These are phyloP conservation scores for Gossypioides kirkii DNA, from an alignment of 345 rosid genomes.

Conservation along the genomic window DNA sequence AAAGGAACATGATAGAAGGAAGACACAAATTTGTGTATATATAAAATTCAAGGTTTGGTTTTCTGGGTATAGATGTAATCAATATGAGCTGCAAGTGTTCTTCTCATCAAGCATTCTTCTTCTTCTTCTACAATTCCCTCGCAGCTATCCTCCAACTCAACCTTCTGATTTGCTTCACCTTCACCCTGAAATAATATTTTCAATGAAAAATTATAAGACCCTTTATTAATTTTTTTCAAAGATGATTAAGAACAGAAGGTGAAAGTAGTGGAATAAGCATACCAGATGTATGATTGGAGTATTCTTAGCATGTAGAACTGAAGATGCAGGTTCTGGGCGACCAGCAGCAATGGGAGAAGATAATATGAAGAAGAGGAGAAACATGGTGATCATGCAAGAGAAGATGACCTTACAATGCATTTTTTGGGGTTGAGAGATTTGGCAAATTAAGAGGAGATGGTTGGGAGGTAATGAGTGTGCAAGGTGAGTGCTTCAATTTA, in stretches of 20 bases:
- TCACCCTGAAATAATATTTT: background rate
- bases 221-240: background rate
- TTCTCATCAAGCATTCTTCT: constrained; percentile 47
- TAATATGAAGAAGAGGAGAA: constrained; percentile 18
- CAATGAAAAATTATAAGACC: background rate
- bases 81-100: constrained; percentile 30
- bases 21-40: background rate
- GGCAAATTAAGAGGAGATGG: background rate
- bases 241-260: background rate
- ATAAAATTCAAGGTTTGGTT: constrained; percentile 13
- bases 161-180: constrained; percentile 4
- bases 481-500: constrained; percentile 10
- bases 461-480: background rate
- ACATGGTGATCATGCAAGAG: constrained; percentile 9
- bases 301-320: background rate
- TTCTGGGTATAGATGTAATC: constrained; percentile 40
- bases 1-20: background rate
- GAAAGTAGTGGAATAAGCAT: background rate
- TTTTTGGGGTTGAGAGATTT: background rate
- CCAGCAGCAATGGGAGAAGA: constrained; percentile 4
- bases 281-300: constrained; percentile 12
- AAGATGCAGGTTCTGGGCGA: constrained; percentile 10
- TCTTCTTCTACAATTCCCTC: constrained; percentile 43
- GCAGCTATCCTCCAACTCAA: constrained; percentile 30
- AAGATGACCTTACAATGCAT: constrained; percentile 26